Base-by-base conservation (phyloP, 371 early-diverging fungal genomes). In the Mucor irregularis region DNA sequence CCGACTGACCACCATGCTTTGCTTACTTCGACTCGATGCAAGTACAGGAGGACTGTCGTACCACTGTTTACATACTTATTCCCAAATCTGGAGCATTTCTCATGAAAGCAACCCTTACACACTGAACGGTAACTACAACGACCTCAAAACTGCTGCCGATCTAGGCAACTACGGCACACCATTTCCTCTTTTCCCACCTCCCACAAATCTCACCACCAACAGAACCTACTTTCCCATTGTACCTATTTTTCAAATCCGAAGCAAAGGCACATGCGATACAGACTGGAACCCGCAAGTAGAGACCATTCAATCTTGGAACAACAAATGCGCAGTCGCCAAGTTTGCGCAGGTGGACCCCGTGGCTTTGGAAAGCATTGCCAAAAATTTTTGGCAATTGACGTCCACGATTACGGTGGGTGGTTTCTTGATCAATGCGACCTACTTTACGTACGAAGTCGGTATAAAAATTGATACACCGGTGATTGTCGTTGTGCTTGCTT, bases 161-260 rank as follows among this genome's bases (percentile, higher is more conserved):
- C 33, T 34, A 19, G 22, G 17, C 2, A 45, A 26, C n/a, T 0
- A 31, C 28, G 28, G 52, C 3, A 51, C 52, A 0, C 52, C 58
- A 10, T 58, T 58, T 30, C 58, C 58, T 1, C 43, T 58, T 28
- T 54, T 54, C 22, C 54, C 54, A 9, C 54, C 46, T 0, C 54
- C 54, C 11, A 5, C 26, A 1, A 4, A 34, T 17, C 8, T 58
- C 5, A 16, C 37, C 1, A 51, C 16, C n/a, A 35, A 44, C 3
- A 17, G 58, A 21, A 51, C 58, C 5, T 58, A 58, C 30, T 28
- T 51, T 5, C 52, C 58, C 14, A 51, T 50, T 16, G 51, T 58
- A 3, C 58, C 58, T 22, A 35, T 58, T 13, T 58, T 51, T 51
- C 51, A 58, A 22, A 44, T 58, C 4, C 34, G 52, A 16, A 50